Evolutionary conservation across 495 filamentous ascomycete genomes (phyloP).

Genomic region (Hypoxylon intermedium): DNA sequence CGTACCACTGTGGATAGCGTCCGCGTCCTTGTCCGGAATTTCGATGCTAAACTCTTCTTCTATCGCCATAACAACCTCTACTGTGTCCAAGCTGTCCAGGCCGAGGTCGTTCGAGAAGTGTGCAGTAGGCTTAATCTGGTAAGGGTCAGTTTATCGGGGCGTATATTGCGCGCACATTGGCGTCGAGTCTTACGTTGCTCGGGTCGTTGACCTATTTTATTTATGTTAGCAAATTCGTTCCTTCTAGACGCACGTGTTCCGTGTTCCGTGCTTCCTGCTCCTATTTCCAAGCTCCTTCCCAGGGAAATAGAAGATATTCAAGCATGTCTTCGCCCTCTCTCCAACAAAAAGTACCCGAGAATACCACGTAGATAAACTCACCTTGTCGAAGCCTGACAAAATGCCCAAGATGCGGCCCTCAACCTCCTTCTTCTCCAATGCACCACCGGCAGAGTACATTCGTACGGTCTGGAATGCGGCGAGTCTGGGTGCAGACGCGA

Average conservation of each 20-base stretch:
- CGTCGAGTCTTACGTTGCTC: conserved; percentile 66
- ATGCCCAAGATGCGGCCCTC: conserved; percentile 92
- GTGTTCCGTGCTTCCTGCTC: not conserved
- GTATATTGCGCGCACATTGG: conserved; percentile 6
- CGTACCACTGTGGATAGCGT: conserved; percentile 95
- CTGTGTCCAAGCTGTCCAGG: conserved; percentile 94
- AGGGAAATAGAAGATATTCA: not conserved
- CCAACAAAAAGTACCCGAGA: conserved; percentile 3
- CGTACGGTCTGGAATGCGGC: conserved; percentile 67
- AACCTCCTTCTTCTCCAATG: conserved; percentile 80
- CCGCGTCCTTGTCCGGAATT: conserved; percentile 99
- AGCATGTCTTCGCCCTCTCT: not conserved
- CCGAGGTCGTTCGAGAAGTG: conserved; percentile 97
- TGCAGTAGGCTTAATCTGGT: conserved; percentile 76
- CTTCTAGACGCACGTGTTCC: conserved; percentile 7
- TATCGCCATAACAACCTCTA: conserved; percentile 99
- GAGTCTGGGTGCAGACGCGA: conserved; percentile 59
- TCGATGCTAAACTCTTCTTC: conserved; percentile 99
- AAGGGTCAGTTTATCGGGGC: conserved; percentile 26
- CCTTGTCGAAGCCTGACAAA: conserved; percentile 96
- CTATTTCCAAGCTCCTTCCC: not conserved
- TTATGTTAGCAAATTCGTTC: conserved; percentile 35
- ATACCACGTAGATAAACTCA: conserved; percentile 52
- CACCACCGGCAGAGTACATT: conserved; percentile 84
- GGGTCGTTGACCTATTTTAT: conserved; percentile 72